Percentiles rank a stretch among this genome's conserved stretches.
Conservation (phyloP, 805 yeast species). For the Candida tallmaniae region DNA sequence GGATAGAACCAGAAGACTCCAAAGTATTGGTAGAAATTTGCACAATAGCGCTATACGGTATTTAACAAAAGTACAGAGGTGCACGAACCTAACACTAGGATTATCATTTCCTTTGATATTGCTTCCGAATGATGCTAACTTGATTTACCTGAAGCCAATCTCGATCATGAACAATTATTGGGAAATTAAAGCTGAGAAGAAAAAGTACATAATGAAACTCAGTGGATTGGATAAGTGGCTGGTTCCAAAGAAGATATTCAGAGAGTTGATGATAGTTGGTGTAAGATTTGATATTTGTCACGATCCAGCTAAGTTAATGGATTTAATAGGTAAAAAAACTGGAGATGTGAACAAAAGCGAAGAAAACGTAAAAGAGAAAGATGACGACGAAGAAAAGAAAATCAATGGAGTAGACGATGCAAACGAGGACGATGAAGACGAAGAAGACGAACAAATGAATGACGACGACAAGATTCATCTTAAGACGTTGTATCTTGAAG, state of each 20-base stretch:
- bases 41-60: constrained; percentile 51
- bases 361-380: constrained; percentile 3
- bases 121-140: constrained; percentile 21
- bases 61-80: constrained; percentile 39
- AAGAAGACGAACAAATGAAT: constrained; percentile 1
- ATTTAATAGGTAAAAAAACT: constrained; percentile 25
- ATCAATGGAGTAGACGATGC: constrained; percentile 4
- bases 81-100: constrained; percentile 40
- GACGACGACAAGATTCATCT: constrained; percentile 18
- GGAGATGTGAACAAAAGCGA: constrained; percentile 11
- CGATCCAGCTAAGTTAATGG: constrained; percentile 37
- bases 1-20: constrained; percentile 49
- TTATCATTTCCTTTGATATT: constrained; percentile 44
- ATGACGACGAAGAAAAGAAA: constrained; percentile 4
- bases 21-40: constrained; percentile 51
- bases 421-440: constrained; percentile 6
- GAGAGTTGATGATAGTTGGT: constrained; percentile 54
- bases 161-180: constrained; percentile 38
- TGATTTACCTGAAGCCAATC: constrained; percentile 17
- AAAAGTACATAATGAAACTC: constrained; percentile 37
- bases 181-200: constrained; percentile 20
- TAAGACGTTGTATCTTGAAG: constrained; percentile 31
- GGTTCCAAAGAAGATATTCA: constrained; percentile 50
- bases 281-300: constrained; percentile 53
- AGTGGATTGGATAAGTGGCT: constrained; percentile 43